phyloP scores from a whole-genome alignment of 1,139 yeast genomes.

The Kurtzmaniella quercitrusa region DNA sequence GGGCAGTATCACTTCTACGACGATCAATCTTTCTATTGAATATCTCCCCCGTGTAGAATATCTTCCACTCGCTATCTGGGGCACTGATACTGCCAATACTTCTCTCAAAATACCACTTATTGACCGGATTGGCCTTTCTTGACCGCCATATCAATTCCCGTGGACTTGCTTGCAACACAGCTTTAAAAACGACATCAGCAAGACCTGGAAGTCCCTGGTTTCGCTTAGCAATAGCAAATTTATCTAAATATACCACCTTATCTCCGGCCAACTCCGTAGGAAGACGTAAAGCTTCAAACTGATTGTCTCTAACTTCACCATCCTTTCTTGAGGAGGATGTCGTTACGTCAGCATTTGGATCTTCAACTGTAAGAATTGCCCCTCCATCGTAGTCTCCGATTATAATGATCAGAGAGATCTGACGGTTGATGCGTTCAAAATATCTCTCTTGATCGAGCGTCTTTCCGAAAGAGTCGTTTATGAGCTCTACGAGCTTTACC shows the following conservation, averaged over 20 bases:
- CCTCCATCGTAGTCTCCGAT: slow-evolving; percentile 96
- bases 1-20: not conserved
- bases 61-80: slow-evolving; percentile 57
- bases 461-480: slow-evolving; percentile 79
- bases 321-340: too few species aligned
- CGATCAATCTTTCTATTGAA: slow-evolving; percentile 31
- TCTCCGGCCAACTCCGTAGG: slow-evolving; percentile 9
- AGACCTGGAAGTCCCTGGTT: slow-evolving; percentile 91
- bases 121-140: slow-evolving; percentile 78
- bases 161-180: slow-evolving; percentile 66
- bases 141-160: slow-evolving; percentile 87
- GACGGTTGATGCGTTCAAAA: slow-evolving; percentile 56
- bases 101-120: slow-evolving; percentile 96
- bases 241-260: slow-evolving; percentile 72
- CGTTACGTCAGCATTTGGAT: slow-evolving; percentile 16
- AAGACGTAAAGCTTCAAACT: not conserved
- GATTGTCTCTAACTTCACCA: too few species aligned
- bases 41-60: slow-evolving; percentile 62
- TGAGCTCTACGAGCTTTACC: slow-evolving; percentile 49
- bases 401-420: slow-evolving; percentile 71
- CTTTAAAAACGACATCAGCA: slow-evolving; percentile 88
- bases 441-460: slow-evolving; percentile 62
- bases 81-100: slow-evolving; percentile 65
- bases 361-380: slow-evolving; percentile 84
- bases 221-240: slow-evolving; percentile 80